Evolutionary conservation across 345 rosid species (phyloP).

Genomic region (Aurinia saxatilis): DNA sequence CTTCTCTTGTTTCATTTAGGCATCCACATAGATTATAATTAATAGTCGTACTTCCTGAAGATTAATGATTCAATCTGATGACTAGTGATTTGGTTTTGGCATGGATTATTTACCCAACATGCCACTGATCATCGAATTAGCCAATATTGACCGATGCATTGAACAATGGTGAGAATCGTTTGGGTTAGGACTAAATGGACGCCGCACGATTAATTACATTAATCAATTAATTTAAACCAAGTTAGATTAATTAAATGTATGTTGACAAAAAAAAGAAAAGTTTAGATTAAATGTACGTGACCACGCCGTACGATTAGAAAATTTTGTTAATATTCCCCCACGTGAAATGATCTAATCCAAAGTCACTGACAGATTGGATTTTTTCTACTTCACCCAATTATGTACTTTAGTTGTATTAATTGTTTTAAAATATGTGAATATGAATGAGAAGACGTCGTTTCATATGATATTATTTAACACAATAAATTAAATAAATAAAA

Average conservation of each 20-base stretch:
- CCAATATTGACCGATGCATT: background rate
- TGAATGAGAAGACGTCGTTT: background rate
- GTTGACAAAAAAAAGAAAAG: background rate
- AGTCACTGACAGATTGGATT: constrained; percentile 19
- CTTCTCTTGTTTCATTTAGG: no score
- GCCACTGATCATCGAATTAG: no score
- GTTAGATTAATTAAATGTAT: background rate
- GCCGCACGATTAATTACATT: constrained; percentile 18
- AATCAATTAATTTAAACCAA: background rate
- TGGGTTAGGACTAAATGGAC: background rate
- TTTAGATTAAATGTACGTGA: constrained; percentile 26
- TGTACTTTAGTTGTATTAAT: background rate
- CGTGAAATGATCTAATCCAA: constrained; percentile 27
- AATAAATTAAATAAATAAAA: no score
- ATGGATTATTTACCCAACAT: no score
- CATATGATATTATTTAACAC: no score
- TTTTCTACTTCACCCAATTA: background rate
- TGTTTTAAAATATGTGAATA: background rate
- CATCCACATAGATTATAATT: no score
- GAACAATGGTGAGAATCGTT: background rate
- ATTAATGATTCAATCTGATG: no score
- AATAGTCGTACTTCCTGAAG: no score
- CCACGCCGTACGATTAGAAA: constrained; percentile 22
- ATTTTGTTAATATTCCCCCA: constrained; percentile 13
- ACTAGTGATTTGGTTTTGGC: no score